Percentiles rank a stretch among this genome's conserved stretches.
Evolutionary conservation across 208 protist species (phyloP).

Genomic region (Herpetomonas tarakana): DNA sequence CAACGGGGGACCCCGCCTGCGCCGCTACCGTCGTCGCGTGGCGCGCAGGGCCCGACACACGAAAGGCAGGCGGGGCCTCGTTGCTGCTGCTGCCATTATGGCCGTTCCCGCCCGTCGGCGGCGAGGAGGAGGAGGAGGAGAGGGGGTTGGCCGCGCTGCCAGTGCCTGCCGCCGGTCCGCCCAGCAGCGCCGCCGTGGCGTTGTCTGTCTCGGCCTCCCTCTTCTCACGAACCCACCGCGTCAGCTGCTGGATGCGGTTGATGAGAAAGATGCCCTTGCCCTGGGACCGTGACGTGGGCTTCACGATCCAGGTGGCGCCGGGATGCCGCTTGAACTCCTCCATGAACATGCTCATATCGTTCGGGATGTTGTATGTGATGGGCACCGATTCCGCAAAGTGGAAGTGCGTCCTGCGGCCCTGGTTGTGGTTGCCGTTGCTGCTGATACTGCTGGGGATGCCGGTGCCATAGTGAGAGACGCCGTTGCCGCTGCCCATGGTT

Average conservation of each 20-base stretch:
- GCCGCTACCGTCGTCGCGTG: background rate
- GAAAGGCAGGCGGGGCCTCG: constrained; percentile 5
- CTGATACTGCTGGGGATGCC: background rate
- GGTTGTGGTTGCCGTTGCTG: constrained; percentile 11
- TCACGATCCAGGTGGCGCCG: constrained; percentile 94
- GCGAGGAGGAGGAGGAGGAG: background rate
- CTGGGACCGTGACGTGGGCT: constrained; percentile 91
- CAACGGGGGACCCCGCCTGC: constrained; percentile 2
- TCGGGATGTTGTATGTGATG: constrained; percentile 93
- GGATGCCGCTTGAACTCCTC: constrained; percentile 91
- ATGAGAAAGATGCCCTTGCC: constrained; percentile 97
- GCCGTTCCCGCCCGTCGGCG: background rate
- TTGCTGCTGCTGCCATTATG: constrained; percentile 5
- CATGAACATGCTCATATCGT: constrained; percentile 93
- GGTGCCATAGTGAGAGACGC: background rate
- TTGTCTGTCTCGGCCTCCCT: constrained; percentile 31
- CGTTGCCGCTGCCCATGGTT: background rate
- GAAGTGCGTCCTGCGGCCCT: constrained; percentile 12
- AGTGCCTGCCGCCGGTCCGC: too few species aligned
- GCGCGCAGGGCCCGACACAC: background rate
- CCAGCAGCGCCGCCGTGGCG: background rate
- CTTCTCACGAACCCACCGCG: constrained; percentile 71
- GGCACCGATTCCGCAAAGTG: constrained; percentile 87
- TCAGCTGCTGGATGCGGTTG: constrained; percentile 88
- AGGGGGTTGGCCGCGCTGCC: background rate